A percentile compares a stretch with the other conserved stretches of the same genome.
Conservation (phyloP, 345 rosid species). For the Eucalyptus viminalis region DNA sequence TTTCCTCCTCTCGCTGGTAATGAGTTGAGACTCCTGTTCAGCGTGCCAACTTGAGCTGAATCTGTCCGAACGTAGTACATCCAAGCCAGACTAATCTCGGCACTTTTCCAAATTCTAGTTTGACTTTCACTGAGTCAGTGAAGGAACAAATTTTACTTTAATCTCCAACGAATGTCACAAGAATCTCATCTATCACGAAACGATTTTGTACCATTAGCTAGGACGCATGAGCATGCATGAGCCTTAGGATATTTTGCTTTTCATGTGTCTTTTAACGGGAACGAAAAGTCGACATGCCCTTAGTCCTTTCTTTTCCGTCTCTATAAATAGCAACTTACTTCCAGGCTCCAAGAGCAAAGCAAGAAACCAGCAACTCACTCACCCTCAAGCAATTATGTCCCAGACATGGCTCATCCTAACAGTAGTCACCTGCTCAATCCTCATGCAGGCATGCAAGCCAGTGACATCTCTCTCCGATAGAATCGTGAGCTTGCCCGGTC, state of each 20-base stretch:
- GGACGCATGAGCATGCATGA: neutral
- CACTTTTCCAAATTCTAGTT: neutral
- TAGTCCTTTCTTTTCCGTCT: neutral
- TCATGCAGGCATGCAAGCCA: neutral
- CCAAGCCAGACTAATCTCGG: neutral
- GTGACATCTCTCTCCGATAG: neutral
- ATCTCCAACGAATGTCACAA: neutral
- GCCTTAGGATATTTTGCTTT: neutral
- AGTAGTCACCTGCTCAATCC: neutral
- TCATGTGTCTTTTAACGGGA: neutral
- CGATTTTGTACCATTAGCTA: neutral
- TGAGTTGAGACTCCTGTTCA: neutral
- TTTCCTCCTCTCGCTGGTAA: neutral
- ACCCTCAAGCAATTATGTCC: neutral
- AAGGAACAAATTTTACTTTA: neutral
- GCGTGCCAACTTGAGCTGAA: neutral
- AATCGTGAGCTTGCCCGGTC: constrained; percentile 14
- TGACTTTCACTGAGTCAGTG: neutral
- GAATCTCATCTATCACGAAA: too few relatives aligned
- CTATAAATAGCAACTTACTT: neutral
- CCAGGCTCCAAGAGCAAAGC: neutral
- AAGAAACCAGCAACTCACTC: neutral
- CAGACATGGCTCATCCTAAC: neutral
- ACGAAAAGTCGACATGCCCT: neutral
- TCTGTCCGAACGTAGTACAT: neutral